These are phyloP conservation scores for Filobasidium wieringae DNA, from an alignment of 768 basidiomycete genomes.

Conservation along the genomic window DNA sequence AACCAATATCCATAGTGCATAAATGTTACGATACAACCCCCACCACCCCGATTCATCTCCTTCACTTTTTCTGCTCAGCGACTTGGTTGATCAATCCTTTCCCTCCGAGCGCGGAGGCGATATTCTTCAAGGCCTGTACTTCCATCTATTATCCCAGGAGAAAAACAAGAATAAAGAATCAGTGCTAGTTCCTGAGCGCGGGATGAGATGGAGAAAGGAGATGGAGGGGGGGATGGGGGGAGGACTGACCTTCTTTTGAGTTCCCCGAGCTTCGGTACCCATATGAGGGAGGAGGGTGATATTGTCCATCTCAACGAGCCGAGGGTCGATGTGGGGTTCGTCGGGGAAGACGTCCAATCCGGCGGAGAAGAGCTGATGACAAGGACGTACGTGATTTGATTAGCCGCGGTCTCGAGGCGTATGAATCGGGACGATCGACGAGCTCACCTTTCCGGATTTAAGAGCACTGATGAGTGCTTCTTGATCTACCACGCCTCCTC, in stretches of 20 bases:
- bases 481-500: slow-evolving; percentile 85
- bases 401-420: not conserved
- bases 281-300: slow-evolving; percentile 81
- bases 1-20: too few species aligned
- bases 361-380: slow-evolving; percentile 57
- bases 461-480: slow-evolving; percentile 72
- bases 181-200: not conserved
- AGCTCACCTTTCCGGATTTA: slow-evolving; percentile 71
- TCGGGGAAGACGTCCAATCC: slow-evolving; percentile 79
- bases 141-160: slow-evolving; percentile 26
- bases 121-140: slow-evolving; percentile 23
- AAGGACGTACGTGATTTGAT: not conserved
- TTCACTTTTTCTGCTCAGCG: slow-evolving; percentile 22
- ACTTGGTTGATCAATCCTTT: slow-evolving; percentile 32
- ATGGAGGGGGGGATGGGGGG: not conserved
- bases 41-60: not conserved
- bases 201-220: not conserved
- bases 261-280: slow-evolving; percentile 45
- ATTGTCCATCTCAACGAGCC: slow-evolving; percentile 66
- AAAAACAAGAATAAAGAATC: not conserved
- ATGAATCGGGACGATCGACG: not conserved
- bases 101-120: slow-evolving; percentile 26
- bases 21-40: too few species aligned
- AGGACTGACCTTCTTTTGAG: slow-evolving; percentile 27
- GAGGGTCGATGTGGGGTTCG: slow-evolving; percentile 72